Evolutionary conservation across 2,329 filamentous ascomycete genomes (phyloP), one percentile per base, ranked within the genome.

Genomic region (Pezicula carpinea): DNA sequence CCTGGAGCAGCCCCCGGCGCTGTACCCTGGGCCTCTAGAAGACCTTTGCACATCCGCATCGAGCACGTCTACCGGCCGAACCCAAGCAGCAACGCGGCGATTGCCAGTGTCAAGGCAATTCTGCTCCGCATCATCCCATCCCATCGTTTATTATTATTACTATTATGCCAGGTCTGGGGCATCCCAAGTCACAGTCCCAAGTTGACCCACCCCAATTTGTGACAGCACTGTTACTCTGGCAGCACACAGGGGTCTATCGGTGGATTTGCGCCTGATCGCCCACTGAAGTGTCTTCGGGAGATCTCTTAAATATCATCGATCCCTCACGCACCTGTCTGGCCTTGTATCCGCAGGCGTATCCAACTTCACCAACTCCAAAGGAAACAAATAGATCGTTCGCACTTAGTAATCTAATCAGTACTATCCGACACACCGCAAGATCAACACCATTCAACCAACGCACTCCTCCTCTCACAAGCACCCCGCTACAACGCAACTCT

Each of bases 151-250:
- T 51, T 22, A 22, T 15, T 23, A 18, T 46, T 44, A 44, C 46
- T 55, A 49, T 51, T 53, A 48, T 56, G 51, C 56, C 55, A 55
- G 55, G 54, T 53, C 61, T 59, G 59, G 55, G 58, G 57, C 59
- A 62, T 60, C 55, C 52, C 44, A 58, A 59, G 56, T 59, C 57
- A 53, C 50, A 56, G 48, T 59, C 55, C 54, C 47, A 53, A 53
- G 44, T 47, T 54, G 73, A 70, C 71, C 73, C 73, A 76, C 73
- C 66, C 65, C 66, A 66, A 73, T 75, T 74, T 76, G 72, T 76
- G 72, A 76, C 72, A 75, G 68, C 68, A 58, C 54, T 72, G 66
- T 65, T 67, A 63, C 64, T 62, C 69, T 65, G 67, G 62, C 65
- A 61, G 54, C 54, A 29, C 58, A 63, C 70, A 68, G 66, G 72